These are phyloP conservation scores for Mycena crocata DNA, from an alignment of 768 basidiomycete species.

Conservation along the genomic window DNA sequence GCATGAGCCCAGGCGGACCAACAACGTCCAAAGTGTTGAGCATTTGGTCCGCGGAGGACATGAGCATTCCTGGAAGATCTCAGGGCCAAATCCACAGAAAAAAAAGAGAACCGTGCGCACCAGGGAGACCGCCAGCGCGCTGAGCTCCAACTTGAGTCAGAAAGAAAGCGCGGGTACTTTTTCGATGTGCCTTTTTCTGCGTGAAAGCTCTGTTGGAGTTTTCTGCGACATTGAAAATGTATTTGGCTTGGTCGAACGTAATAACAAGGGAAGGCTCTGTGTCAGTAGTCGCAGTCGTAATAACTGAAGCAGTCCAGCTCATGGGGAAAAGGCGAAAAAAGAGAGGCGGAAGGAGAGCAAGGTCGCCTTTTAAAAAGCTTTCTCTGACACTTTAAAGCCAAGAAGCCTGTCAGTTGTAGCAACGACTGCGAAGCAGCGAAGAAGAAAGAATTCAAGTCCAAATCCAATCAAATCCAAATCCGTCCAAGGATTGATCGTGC, in stretches of 20 bases:
- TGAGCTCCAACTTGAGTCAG: conserved; percentile 73
- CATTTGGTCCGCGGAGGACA: conserved; percentile 68
- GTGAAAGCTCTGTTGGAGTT: conserved; percentile 80
- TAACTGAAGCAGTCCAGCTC: conserved; percentile 74
- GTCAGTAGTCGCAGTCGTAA: conserved; percentile 74
- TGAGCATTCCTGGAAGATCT: conserved; percentile 59
- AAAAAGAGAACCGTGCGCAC: conserved; percentile 53
- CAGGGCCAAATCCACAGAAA: neutral
- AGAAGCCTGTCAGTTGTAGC: neutral
- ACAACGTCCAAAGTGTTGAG: conserved; percentile 58
- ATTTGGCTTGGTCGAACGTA: conserved; percentile 80
- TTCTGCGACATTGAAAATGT: conserved; percentile 91
- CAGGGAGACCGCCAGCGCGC: conserved; percentile 77
- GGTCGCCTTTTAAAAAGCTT: neutral
- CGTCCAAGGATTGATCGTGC: no score
- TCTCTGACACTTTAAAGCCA: conserved; percentile 13
- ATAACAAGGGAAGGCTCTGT: conserved; percentile 84
- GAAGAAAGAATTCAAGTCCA: no score
- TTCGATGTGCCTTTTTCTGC: conserved; percentile 74
- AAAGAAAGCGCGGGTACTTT: conserved; percentile 77
- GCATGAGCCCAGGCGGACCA: conserved; percentile 69
- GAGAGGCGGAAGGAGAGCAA: neutral
- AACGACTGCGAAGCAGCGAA: conserved; percentile 5
- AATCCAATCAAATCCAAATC: no score
- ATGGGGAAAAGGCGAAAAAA: conserved; percentile 40